phyloP scores from a whole-genome alignment of 805 yeast genomes.

The Monosporozyma servazzii region DNA sequence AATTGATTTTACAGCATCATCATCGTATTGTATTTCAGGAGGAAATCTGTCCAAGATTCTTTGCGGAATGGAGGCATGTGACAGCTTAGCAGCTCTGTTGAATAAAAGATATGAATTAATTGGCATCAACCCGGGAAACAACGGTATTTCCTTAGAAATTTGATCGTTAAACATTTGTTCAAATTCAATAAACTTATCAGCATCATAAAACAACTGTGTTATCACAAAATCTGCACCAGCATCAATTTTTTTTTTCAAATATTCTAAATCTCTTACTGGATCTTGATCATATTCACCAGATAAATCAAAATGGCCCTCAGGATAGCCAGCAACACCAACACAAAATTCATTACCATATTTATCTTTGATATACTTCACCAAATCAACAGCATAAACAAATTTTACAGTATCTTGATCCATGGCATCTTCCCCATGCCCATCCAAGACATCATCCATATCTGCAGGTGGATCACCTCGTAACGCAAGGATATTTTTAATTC shows the following conservation, averaged over 20 bases:
- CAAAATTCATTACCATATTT: constrained; percentile 76
- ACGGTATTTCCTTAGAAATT: constrained; percentile 38
- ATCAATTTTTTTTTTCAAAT: constrained; percentile 67
- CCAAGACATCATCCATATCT: constrained; percentile 33
- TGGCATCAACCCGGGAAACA: constrained; percentile 89
- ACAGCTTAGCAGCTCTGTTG: constrained; percentile 77
- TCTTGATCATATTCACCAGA: constrained; percentile 44
- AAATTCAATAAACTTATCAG: constrained; percentile 61
- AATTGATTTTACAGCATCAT: constrained; percentile 66
- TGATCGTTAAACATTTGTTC: constrained; percentile 42
- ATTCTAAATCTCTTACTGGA: constrained; percentile 64
- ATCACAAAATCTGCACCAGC: constrained; percentile 95
- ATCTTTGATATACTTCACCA: constrained; percentile 67
- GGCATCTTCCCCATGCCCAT: constrained; percentile 30
- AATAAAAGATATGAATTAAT: constrained; percentile 76
- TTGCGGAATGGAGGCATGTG: constrained; percentile 76
- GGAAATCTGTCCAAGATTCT: constrained; percentile 46
- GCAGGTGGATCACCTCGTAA: constrained; percentile 94
- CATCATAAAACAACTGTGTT: constrained; percentile 87
- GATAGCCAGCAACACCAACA: constrained; percentile 95
- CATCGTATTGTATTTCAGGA: constrained; percentile 51
- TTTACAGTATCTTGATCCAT: constrained; percentile 22
- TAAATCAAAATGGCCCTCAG: constrained; percentile 67
- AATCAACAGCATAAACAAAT: constrained; percentile 77
- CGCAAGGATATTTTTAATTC: constrained; percentile 83